Evolutionary conservation across 1,139 yeast genomes (phyloP), one percentile per base, ranked within the genome.

Genomic region (Saccharomyces hybrid): DNA sequence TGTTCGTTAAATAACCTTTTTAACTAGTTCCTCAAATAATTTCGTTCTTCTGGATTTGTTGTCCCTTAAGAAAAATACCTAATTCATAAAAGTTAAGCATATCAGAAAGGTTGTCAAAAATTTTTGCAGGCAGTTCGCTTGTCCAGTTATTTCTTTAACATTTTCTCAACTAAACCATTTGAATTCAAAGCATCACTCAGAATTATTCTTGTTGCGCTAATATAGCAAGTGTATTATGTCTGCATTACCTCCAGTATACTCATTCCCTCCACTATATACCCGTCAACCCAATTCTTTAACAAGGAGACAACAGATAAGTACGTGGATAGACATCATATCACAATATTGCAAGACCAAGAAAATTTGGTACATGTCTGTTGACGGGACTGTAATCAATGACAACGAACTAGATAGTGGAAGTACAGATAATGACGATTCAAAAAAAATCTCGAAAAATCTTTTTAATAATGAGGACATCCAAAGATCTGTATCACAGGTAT

Each of bases 221-320:
- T 31, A 27, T 46, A 25, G 14, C 19, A 27, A 29, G 5, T 4
- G 14, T n/a, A 14, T 26, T 16, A 46, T 26, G 48, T 13, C 48
- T 26, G 25, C 48, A 9, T 53, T 83, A 64, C 96, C 96, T 6
- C 76, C 83, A 51, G 87, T 91, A 46, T 88, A 89, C 70, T 76
- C 84, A 47, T 93, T 89, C 70, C 97, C 97, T 6, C 99, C 99
- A 0, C 81, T 93, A 62, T 93, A 85, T 72, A 93, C 98, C 5
- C 78, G 82, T 57, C 99, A 93, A 70, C 90, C 95, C 41, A 93
- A 93, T 64, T 79, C 83, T 48, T 83, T 88, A 19, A 85, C 95
- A 2, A 80, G 87, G 73, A 78, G 79, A 42, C 84, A 89, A 25
- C 99, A 93, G 65, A 68, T 79, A 27, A 69, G 72, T 19, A 78